These are phyloP conservation scores for Physcomitrium patens DNA, from an alignment of 225 moss, liverwort and hornwort genomes.

Conservation along the genomic window DNA sequence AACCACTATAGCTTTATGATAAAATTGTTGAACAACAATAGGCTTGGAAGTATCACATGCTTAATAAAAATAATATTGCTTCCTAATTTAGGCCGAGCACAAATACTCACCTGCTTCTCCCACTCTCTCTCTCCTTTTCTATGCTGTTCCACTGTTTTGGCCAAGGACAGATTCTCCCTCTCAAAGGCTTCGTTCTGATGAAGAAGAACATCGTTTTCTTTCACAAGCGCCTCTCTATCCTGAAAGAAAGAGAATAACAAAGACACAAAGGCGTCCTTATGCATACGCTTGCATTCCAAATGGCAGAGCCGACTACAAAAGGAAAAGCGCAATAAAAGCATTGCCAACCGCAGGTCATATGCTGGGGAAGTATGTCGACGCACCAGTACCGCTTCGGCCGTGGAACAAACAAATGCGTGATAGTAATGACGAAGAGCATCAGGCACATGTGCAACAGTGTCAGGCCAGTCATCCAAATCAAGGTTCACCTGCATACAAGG, in stretches of 20 bases:
- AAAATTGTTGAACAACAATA: conserved; percentile 9
- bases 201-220: conserved; percentile 60
- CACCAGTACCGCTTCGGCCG: conserved; percentile 73
- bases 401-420: conserved; percentile 76
- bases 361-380: conserved; percentile 12
- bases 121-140: conserved; percentile 76
- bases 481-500: conserved; percentile 63
- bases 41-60: conserved; percentile 15
- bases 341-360: conserved; percentile 6
- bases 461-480: conserved; percentile 86
- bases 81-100: conserved; percentile 1
- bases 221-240: conserved; percentile 70
- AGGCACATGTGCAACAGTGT: conserved; percentile 76
- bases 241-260: conserved; percentile 30
- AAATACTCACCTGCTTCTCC: conserved; percentile 67
- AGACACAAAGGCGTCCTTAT: conserved; percentile 15
- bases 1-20: conserved; percentile 8
- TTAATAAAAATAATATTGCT: conserved; percentile 11
- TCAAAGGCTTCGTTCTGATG: conserved; percentile 64
- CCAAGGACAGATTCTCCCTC: conserved; percentile 56
- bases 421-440: conserved; percentile 90
- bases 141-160: conserved; percentile 57
- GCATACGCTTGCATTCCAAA: conserved; percentile 22
- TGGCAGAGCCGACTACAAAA: not conserved
- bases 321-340: conserved; percentile 15